phyloP scores from a whole-genome alignment of 163 green algal species.

The Scenedesmus sp. region DNA sequence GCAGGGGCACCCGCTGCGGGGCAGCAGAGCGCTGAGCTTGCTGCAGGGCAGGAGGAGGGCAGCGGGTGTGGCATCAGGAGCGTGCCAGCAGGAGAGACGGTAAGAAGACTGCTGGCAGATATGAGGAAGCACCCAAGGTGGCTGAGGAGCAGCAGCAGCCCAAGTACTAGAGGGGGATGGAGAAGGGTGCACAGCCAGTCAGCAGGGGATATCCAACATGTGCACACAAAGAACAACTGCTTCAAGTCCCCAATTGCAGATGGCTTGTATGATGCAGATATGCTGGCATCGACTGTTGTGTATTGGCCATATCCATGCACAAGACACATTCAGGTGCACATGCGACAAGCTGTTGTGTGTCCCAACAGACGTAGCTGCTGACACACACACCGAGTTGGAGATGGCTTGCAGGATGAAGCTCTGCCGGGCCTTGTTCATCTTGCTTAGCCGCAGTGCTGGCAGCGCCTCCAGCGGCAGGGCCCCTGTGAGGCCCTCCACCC shows the following conservation, averaged over 20 bases:
- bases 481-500: constrained; percentile 23
- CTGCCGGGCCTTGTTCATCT: constrained; percentile 30
- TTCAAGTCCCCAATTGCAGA: neutral
- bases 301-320: no score
- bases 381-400: neutral
- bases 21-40: neutral
- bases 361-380: neutral
- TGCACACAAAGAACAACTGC: neutral
- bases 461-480: constrained; percentile 52
- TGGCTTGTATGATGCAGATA: constrained; percentile 38
- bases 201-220: no score
- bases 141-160: no score
- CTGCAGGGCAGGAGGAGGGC: neutral
- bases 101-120: no score
- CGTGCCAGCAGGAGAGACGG: neutral
- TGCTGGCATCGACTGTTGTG: no score
- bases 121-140: no score
- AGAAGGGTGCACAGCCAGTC: no score
- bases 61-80: neutral
- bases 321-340: constrained; percentile 9
- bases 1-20: constrained; percentile 28
- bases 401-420: constrained; percentile 48
- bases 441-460: constrained; percentile 17
- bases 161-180: no score
- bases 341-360: neutral